These are phyloP conservation scores for Acanthamoeba lenticulata DNA, from an alignment of 208 protist genomes.

Conservation along the genomic window DNA sequence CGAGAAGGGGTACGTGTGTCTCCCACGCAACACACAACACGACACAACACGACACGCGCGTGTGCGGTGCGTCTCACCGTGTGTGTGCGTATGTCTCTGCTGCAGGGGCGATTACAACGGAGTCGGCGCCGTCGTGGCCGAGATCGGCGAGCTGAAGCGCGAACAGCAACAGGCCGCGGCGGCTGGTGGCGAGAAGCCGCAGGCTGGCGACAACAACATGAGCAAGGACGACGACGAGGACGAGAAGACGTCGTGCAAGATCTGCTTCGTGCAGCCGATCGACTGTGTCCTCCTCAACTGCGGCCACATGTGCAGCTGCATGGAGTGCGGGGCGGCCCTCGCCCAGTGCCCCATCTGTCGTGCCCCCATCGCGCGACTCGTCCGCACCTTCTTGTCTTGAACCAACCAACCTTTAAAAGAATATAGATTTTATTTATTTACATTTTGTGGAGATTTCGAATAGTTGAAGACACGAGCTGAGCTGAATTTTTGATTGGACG, in stretches of 20 bases:
- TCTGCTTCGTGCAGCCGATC: slow-evolving; percentile 16
- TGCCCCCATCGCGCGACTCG: neutral
- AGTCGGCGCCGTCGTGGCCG: neutral
- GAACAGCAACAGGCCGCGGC: neutral
- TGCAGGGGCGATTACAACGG: slow-evolving; percentile 28
- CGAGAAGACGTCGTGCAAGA: slow-evolving; percentile 30
- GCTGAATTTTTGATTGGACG: too few species aligned
- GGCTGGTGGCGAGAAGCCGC: neutral
- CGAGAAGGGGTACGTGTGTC: neutral
- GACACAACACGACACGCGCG: neutral
- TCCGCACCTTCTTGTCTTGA: slow-evolving; percentile 24
- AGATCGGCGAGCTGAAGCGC: slow-evolving; percentile 40
- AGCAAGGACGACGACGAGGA: neutral
- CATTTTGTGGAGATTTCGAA: neutral
- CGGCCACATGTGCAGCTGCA: slow-evolving; percentile 17
- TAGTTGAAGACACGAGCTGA: too few species aligned
- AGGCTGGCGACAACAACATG: neutral
- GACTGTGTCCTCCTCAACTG: slow-evolving; percentile 29
- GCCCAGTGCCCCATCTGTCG: slow-evolving; percentile 15
- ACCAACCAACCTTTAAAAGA: neutral
- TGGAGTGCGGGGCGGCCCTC: slow-evolving; percentile 10
- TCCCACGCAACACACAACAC: neutral
- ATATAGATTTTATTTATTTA: neutral
- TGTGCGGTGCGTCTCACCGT: neutral
- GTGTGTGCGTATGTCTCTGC: neutral